Evolutionary conservation across 768 basidiomycete species (phyloP).

Genomic region (Chlorophyllum brunneum): DNA sequence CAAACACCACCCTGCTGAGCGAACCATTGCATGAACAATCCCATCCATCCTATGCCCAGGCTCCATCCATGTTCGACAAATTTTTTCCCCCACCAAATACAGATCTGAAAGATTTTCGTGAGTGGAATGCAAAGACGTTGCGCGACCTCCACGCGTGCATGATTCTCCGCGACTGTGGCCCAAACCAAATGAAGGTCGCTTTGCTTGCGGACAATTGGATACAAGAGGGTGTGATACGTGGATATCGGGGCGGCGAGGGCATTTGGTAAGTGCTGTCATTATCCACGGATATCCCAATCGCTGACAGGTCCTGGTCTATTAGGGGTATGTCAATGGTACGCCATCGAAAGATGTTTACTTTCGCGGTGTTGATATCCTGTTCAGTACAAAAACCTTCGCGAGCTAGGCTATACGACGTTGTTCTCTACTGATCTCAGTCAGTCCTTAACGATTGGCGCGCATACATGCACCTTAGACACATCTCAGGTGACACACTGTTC

Average conservation of each 20-base stretch:
- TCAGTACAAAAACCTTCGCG: conserved; percentile 22
- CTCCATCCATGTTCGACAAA: conserved; percentile 9
- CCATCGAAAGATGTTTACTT: neutral
- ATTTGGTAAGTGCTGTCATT: conserved; percentile 22
- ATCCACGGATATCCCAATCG: neutral
- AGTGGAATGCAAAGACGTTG: conserved; percentile 24
- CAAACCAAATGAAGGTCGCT: conserved; percentile 32
- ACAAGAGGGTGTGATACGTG: conserved; percentile 17
- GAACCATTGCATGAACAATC: neutral
- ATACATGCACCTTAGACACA: neutral
- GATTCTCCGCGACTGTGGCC: conserved; percentile 22
- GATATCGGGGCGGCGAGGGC: conserved; percentile 20
- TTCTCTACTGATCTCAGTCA: conserved; percentile 23
- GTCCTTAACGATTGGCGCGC: neutral
- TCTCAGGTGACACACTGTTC: conserved; percentile 20
- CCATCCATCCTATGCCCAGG: neutral
- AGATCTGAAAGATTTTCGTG: conserved; percentile 20
- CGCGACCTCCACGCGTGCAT: conserved; percentile 25
- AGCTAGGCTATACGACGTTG: conserved; percentile 23
- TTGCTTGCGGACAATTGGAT: conserved; percentile 26
- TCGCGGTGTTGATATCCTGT: neutral
- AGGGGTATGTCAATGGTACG: conserved; percentile 26
- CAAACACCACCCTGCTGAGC: neutral
- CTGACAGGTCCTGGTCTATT: neutral
- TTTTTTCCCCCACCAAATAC: conserved; percentile 17